phyloP scores from a whole-genome alignment of 2,329 filamentous ascomycete species.

The Sporothrix curviconia region DNA sequence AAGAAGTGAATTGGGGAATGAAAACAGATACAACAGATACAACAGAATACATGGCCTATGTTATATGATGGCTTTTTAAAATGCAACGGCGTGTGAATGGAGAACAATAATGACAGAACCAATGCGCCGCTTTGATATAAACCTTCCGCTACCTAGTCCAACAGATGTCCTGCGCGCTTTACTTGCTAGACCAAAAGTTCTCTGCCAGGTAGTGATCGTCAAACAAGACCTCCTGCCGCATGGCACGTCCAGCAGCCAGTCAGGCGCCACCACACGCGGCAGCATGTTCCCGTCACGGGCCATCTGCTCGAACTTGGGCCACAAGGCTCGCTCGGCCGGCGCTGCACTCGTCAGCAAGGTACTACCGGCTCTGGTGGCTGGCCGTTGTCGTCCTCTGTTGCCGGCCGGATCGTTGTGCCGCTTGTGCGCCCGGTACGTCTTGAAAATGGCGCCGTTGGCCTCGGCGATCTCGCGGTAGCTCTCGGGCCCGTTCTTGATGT shows the following conservation, averaged over 20 bases:
- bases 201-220: slow-evolving; percentile 51
- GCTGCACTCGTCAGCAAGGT: slow-evolving; percentile 68
- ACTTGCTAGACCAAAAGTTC: slow-evolving; percentile 21
- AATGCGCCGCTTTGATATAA: no score
- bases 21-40: no score
- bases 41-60: no score
- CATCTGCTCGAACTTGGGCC: slow-evolving; percentile 74
- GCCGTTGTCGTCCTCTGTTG: slow-evolving; percentile 56
- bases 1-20: no score
- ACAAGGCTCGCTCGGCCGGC: slow-evolving; percentile 64
- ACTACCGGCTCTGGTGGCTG: slow-evolving; percentile 65
- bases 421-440: slow-evolving; percentile 69
- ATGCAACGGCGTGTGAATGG: no score
- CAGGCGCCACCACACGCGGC: slow-evolving; percentile 71
- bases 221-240: slow-evolving; percentile 75
- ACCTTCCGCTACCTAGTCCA: no score
- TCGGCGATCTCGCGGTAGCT: slow-evolving; percentile 81
- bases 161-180: no score
- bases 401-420: slow-evolving; percentile 59
- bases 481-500: slow-evolving; percentile 72
- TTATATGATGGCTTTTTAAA: no score
- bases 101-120: neutral
- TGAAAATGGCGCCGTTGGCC: slow-evolving; percentile 80
- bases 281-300: slow-evolving; percentile 71
- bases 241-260: slow-evolving; percentile 86